phyloP scores from a whole-genome alignment of 352 stramenopile species.

The Pythium apleroticum region DNA sequence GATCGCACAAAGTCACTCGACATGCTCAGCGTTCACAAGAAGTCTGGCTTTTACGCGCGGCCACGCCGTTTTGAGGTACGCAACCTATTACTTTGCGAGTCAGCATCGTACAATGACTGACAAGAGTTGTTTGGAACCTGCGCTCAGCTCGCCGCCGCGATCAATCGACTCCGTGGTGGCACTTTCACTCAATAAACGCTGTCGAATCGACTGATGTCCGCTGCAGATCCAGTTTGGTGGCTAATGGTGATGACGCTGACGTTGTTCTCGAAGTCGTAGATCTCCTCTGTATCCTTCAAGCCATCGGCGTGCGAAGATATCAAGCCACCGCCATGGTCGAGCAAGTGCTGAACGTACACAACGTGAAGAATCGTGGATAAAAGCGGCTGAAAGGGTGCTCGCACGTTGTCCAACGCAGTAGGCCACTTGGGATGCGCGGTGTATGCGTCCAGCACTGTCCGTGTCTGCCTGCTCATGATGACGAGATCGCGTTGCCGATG shows the following conservation, averaged over 20 bases:
- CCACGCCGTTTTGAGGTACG: slow-evolving; percentile 81
- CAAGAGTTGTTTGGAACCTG: background rate
- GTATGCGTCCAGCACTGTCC: slow-evolving; percentile 37
- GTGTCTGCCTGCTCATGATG: background rate
- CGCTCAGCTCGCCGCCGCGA: slow-evolving; percentile 76
- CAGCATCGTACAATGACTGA: background rate
- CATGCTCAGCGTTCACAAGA: slow-evolving; percentile 47
- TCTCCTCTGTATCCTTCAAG: background rate
- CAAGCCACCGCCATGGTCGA: slow-evolving; percentile 30
- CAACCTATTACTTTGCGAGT: background rate
- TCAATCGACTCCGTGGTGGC: slow-evolving; percentile 83
- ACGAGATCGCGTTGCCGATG: background rate
- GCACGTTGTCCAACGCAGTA: slow-evolving; percentile 1
- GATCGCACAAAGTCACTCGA: slow-evolving; percentile 66
- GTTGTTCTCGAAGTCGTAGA: slow-evolving; percentile 17
- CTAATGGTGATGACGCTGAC: slow-evolving; percentile 10
- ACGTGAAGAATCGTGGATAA: slow-evolving; percentile 46
- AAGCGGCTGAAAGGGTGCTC: slow-evolving; percentile 22
- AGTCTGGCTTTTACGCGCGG: slow-evolving; percentile 73
- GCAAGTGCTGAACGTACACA: slow-evolving; percentile 31
- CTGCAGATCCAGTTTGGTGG: background rate
- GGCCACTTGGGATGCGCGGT: slow-evolving; percentile 28
- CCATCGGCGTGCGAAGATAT: background rate
- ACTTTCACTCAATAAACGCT: slow-evolving; percentile 60
- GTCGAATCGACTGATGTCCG: background rate